Conservation (phyloP, 2,329 filamentous ascomycete genomes). For the Teratosphaeria destructans region DNA sequence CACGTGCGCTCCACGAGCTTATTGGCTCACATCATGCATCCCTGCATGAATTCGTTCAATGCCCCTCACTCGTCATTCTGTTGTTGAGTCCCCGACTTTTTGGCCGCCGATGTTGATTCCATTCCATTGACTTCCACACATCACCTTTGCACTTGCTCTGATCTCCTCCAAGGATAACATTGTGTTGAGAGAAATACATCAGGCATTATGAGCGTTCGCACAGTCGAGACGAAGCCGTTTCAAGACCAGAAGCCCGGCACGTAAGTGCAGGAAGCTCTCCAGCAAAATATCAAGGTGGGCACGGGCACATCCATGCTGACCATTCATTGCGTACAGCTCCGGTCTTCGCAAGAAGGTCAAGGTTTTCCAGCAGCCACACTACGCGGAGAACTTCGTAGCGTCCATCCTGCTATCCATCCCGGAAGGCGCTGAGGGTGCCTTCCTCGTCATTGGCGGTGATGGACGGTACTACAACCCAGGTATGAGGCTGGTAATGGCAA, state of each 20-base stretch:
- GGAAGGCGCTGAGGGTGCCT: constrained; percentile 77
- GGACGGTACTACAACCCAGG: constrained; percentile 87
- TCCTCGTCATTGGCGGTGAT: constrained; percentile 94
- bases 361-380: constrained; percentile 89
- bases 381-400: constrained; percentile 90
- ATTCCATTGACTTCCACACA: neutral
- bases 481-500: neutral
- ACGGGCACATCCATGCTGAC: constrained; percentile 4
- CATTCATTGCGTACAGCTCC: constrained; percentile 48
- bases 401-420: constrained; percentile 94
- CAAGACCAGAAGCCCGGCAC: constrained; percentile 98
- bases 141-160: neutral
- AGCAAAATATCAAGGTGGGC: neutral
- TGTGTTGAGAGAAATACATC: neutral
- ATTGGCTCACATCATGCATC: neutral
- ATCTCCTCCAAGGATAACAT: neutral
- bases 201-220: constrained; percentile 59
- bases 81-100: neutral
- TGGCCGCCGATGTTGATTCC: neutral
- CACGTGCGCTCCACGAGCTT: neutral
- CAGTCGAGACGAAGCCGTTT: constrained; percentile 69
- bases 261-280: constrained; percentile 49
- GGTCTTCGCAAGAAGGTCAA: constrained; percentile 98
- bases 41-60: neutral
- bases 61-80: neutral